Evolutionary conservation across 2,329 filamentous ascomycete genomes (phyloP), one percentile per base, ranked within the genome.

Genomic region (Colletotrichum phormii): DNA sequence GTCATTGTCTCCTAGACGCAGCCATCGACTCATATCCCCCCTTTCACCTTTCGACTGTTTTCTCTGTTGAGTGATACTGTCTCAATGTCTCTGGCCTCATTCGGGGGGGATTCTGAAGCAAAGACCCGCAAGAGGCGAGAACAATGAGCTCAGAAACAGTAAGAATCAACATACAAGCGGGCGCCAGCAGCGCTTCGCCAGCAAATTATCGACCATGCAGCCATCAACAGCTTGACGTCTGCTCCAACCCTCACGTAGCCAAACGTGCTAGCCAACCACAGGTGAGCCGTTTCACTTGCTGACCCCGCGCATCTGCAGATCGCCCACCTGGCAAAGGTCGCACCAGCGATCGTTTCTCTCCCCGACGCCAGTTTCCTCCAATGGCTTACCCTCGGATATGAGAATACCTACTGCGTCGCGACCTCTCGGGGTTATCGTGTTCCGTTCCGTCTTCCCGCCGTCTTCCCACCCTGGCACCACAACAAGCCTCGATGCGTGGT

Each of bases 271-370:
- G 33, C 67, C 71, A 72, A 67, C 71, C 71, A 72, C n/a, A 33
- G 22, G 51, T 31, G 51, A 63, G 62, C 53, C 51, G 54, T 67
- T 66, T 42, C 11, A 59, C 31, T 31, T 62, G 33, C 51, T 62
- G 54, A 35, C 58, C 71, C 67, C 71, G 72, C 62, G 57, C 64
- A 58, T 62, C 57, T 67, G 71, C 63, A 73, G 68, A 73, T 72
- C 71, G 63, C 54, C 62, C 55, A 49, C 22, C 29, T 61, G 33
- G 59, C 33, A 61, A 55, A 42, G 37, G 46, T 61, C 55, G 49
- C 60, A 57, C 29, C 53, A 73, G 71, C 55, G 55, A 70, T 73
- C 60, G 53, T 37, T 18, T 64, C 49, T 59, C 46, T 29, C 37
- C 46, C 13, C 37, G 54, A 59, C 22, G n/a, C 46, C 37, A 64